A percentile compares a stretch with the other conserved stretches of the same genome.
These are phyloP conservation scores for Penicillium sp. DNA, from an alignment of 2,329 filamentous ascomycete species.

Conservation along the genomic window DNA sequence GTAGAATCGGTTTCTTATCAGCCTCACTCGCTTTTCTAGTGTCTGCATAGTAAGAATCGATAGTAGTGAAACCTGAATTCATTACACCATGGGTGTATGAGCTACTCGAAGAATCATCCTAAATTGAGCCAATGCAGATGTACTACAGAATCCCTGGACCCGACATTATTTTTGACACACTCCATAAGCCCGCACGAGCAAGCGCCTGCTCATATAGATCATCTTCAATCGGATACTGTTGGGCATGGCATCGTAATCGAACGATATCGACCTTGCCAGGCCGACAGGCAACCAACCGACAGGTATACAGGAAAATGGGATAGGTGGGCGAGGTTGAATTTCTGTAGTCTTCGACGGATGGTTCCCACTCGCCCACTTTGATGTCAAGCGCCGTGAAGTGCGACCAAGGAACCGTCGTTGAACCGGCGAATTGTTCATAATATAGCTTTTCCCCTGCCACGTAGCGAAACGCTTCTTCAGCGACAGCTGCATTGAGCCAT, in stretches of 20 bases:
- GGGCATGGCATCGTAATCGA: not conserved
- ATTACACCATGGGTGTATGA: not conserved
- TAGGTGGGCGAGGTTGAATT: not conserved
- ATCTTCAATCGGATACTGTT: not conserved
- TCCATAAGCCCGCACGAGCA: not conserved
- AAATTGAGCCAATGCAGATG: not conserved
- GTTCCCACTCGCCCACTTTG: not conserved
- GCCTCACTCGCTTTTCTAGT: not conserved
- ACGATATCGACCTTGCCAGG: not conserved
- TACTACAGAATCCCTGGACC: not conserved
- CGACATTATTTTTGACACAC: not conserved
- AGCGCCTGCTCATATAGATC: not conserved
- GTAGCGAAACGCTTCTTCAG: not conserved
- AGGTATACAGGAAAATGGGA: not conserved
- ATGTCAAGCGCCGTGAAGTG: not conserved
- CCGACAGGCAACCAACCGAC: not conserved
- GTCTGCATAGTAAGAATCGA: not conserved
- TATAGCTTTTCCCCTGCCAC: not conserved
- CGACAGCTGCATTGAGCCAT: not conserved
- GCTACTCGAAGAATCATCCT: not conserved
- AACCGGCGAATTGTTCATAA: not conserved
- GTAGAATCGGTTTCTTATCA: not conserved
- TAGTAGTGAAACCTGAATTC: not conserved
- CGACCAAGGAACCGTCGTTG: not conserved
- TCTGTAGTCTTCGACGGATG: not conserved